Conservation (phyloP, 2,329 filamentous ascomycete genomes). For the Mycocentrospora acerina region DNA sequence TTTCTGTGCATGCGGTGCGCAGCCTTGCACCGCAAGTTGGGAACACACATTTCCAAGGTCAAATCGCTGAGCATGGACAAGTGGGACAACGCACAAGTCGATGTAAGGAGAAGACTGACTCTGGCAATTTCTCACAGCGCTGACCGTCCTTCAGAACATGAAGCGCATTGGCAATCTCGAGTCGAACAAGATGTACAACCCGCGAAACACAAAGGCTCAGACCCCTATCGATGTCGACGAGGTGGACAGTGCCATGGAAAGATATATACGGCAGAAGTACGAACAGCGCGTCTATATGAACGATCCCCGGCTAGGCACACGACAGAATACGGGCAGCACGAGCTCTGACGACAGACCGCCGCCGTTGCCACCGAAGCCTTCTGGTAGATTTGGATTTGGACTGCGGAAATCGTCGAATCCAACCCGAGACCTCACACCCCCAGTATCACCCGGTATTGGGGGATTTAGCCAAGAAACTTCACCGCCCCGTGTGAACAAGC, state of each 20-base stretch:
- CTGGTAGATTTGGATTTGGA: slow-evolving; percentile 63
- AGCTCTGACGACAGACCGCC: slow-evolving; percentile 58
- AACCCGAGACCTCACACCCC: slow-evolving; percentile 59
- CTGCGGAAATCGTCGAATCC: slow-evolving; percentile 68
- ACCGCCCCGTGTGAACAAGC: slow-evolving; percentile 59
- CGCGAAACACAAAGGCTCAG: slow-evolving; percentile 76
- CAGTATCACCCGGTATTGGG: slow-evolving; percentile 34
- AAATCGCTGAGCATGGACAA: slow-evolving; percentile 99
- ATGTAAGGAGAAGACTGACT: slow-evolving; percentile 61
- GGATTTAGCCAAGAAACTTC: slow-evolving; percentile 36
- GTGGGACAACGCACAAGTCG: slow-evolving; percentile 94
- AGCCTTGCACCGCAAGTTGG: slow-evolving; percentile 90
- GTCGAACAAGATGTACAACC: slow-evolving; percentile 89
- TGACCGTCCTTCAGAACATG: slow-evolving; percentile 70
- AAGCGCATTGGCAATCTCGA: slow-evolving; percentile 82
- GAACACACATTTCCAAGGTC: slow-evolving; percentile 97
- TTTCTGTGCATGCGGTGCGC: slow-evolving; percentile 99
- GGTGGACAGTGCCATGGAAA: slow-evolving; percentile 90
- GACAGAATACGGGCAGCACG: slow-evolving; percentile 60
- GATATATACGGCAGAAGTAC: slow-evolving; percentile 94
- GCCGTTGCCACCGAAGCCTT: slow-evolving; percentile 61
- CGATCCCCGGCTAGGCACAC: slow-evolving; percentile 44
- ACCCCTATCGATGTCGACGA: slow-evolving; percentile 91
- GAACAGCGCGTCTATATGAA: slow-evolving; percentile 61
- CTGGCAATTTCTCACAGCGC: neutral